Base-by-base conservation (phyloP, 225 moss, liverwort and hornwort species). In the Neckera pumila region DNA sequence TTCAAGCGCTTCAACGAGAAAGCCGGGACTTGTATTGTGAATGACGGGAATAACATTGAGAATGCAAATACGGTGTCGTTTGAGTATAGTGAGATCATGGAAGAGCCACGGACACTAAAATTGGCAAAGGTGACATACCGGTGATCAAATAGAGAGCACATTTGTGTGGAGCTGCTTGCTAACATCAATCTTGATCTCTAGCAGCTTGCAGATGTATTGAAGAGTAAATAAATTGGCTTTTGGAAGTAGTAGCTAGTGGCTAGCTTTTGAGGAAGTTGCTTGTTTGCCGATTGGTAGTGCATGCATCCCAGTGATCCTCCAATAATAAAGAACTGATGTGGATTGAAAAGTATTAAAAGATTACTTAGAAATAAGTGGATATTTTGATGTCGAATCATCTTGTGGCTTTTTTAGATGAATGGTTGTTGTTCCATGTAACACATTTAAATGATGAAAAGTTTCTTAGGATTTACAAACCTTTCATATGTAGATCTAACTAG, bases 11-110 rank as follows among this genome's bases (percentile, higher is more conserved):
- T 90, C 63, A 77, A 92, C 65, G 13, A 11, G 3, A 14, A 2
- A 2, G 63, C 66, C 17, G 91, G 92, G 45, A 91, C 92, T 11
- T 92, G 92, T 51, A 84, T 90, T 42, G 85, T 90, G 64, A 89
- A 87, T 72, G 76, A 92, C 49, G 89, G 92, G 27, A 4, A 34
- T 0, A 9, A 2, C 7, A 14, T 90, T 21, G 17, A 1, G 18
- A 89, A 81, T 38, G 87, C 47, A 26, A 3, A 27, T 14, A 53
- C 65, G 11, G 34, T 92, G 40, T 49, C 36, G 27, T 92, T 92
- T 84, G 17, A 40, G 57, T 92, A 92, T 43, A 56, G 12, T 3
- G 87, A 89, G 81, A 85, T 85, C 63, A 72, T 56, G 57, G 82
- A 3, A 82, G 69, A 92, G 60, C 2, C 84, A 1, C 47, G 90